These are phyloP conservation scores for Leccinum rimulosum DNA, from an alignment of 768 basidiomycete genomes.

Conservation along the genomic window DNA sequence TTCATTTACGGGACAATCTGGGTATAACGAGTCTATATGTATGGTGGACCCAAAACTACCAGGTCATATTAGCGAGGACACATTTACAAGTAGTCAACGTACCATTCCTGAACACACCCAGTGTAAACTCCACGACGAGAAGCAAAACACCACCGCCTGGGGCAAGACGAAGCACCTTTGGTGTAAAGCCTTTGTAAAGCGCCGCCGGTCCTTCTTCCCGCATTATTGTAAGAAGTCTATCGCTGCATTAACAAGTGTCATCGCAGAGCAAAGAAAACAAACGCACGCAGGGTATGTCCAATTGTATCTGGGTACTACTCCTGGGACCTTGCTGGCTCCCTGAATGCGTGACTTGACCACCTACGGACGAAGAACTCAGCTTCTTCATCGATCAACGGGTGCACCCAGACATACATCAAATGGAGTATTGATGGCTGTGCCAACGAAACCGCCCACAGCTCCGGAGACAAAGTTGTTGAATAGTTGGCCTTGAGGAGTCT, in stretches of 20 bases:
- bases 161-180: conserved; percentile 92
- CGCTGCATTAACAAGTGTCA: background rate
- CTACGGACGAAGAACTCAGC: conserved; percentile 35
- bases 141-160: conserved; percentile 94
- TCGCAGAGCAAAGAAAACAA: background rate
- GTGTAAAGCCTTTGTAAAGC: conserved; percentile 92
- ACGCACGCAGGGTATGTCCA: conserved; percentile 88
- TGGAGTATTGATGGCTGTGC: conserved; percentile 91
- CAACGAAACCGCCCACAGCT: conserved; percentile 83
- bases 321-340: conserved; percentile 59
- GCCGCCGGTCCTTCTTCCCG: conserved; percentile 85
- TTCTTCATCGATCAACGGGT: background rate
- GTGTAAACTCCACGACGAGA: conserved; percentile 87
- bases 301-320: conserved; percentile 82
- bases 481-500: conserved; percentile 69
- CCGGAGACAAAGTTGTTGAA: conserved; percentile 94
- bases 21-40: conserved; percentile 20
- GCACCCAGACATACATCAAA: conserved; percentile 42
- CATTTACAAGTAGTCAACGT: background rate
- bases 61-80: conserved; percentile 1
- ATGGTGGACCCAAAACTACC: conserved; percentile 33
- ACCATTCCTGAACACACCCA: conserved; percentile 76
- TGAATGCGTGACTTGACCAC: conserved; percentile 98
- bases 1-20: conserved; percentile 4
- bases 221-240: conserved; percentile 66